These are phyloP conservation scores for Yamadazyma laniorum DNA, from an alignment of 805 yeast species.

Conservation along the genomic window DNA sequence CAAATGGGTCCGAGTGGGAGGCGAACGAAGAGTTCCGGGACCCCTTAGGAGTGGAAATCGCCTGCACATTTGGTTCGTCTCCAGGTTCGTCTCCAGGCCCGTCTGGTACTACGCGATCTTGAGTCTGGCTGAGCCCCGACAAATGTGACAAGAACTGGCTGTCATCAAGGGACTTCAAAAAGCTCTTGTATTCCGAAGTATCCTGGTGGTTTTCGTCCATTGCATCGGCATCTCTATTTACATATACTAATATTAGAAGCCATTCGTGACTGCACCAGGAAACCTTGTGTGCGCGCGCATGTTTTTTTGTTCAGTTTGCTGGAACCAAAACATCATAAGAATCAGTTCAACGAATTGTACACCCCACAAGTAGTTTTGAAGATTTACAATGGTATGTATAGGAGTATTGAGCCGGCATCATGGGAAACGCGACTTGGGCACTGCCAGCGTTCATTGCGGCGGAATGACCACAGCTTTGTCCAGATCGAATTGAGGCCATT, in stretches of 20 bases:
- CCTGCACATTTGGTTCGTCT: not conserved
- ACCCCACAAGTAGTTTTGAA: too few relatives aligned
- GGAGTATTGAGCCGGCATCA: too few relatives aligned
- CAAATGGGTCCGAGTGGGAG: slow-evolving; percentile 14
- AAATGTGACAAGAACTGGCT: slow-evolving; percentile 19
- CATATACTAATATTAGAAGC: slow-evolving; percentile 2
- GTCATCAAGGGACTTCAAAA: slow-evolving; percentile 21
- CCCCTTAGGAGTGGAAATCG: slow-evolving; percentile 2
- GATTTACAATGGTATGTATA: too few relatives aligned
- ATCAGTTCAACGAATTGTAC: too few relatives aligned
- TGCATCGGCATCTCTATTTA: not conserved
- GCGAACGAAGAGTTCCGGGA: not conserved
- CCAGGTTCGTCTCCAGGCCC: not conserved
- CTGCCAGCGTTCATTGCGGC: too few relatives aligned
- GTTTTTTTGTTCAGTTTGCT: not conserved
- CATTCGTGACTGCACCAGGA: slow-evolving; percentile 9
- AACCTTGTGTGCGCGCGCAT: slow-evolving; percentile 6
- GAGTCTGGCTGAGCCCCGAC: slow-evolving; percentile 15
- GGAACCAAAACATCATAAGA: not conserved
- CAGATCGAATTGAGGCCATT: too few relatives aligned
- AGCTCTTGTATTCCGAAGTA: slow-evolving; percentile 10
- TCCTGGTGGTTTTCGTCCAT: not conserved
- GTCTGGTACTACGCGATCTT: slow-evolving; percentile 2
- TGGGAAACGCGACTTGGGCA: too few relatives aligned
- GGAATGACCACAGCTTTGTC: too few relatives aligned